Percentiles rank a stretch among this genome's conserved stretches.
Conservation (phyloP, 2,329 filamentous ascomycete genomes). For the Aspergillus fumigatiaffinis region DNA sequence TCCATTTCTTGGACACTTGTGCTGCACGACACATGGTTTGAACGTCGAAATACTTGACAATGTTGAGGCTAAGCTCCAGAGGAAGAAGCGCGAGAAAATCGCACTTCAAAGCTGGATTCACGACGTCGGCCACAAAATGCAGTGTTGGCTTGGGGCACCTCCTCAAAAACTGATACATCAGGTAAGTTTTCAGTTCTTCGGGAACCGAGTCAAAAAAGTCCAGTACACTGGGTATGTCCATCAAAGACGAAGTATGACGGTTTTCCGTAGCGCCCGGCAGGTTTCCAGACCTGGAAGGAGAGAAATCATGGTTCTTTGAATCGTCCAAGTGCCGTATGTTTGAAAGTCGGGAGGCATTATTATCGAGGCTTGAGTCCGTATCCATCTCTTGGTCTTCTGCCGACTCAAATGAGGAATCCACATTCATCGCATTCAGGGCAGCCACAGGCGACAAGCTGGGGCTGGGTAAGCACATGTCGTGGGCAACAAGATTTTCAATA, state of each 20-base stretch:
- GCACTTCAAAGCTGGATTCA: constrained; percentile 91
- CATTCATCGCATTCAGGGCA: constrained; percentile 59
- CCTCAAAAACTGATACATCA: constrained; percentile 93
- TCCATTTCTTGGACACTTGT: constrained; percentile 92
- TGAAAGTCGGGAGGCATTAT: constrained; percentile 26
- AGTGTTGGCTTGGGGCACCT: constrained; percentile 84
- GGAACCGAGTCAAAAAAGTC: constrained; percentile 90
- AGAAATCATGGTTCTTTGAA: constrained; percentile 4
- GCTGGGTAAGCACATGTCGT: constrained; percentile 90
- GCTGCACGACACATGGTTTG: constrained; percentile 84
- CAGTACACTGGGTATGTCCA: constrained; percentile 81
- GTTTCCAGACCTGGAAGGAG: constrained; percentile 7
- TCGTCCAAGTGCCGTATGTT: constrained; percentile 18
- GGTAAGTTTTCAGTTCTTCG: constrained; percentile 84
- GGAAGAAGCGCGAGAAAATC: constrained; percentile 85
- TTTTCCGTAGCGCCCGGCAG: constrained; percentile 15
- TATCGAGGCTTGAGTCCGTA: constrained; percentile 42
- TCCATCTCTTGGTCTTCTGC: constrained; percentile 38
- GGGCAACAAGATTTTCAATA: constrained; percentile 67
- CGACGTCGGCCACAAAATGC: constrained; percentile 81
- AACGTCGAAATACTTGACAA: constrained; percentile 80
- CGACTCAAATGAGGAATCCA: constrained; percentile 42
- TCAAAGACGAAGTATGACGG: constrained; percentile 45
- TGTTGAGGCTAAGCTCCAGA: constrained; percentile 78
- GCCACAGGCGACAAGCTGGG: constrained; percentile 89